Base-by-base conservation (phyloP, 768 basidiomycete genomes). In the Rossbeevera mucosa region DNA sequence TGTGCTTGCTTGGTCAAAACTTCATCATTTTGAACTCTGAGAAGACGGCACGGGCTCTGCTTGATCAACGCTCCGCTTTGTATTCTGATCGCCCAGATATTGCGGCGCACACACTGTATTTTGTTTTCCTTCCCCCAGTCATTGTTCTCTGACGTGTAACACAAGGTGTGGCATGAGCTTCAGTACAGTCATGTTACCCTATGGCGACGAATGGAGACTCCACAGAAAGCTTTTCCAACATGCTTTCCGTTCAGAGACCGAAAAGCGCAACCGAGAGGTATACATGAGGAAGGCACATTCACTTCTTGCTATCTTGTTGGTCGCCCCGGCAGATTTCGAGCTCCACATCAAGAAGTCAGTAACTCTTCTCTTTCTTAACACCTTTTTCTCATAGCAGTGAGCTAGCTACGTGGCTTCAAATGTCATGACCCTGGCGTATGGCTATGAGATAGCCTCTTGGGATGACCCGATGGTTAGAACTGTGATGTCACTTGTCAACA, bases 181-280 rank as follows among this genome's bases (percentile, higher is more conserved):
- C 18, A 67, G 56, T 45, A 63, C 64, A 9, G 59, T 59, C 44
- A 54, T 63, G 44, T 50, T 69, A 25, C 61, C 66, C 14, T 71
- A 70, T 26, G 61, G 65, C 26, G 59, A 64, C 21, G 54, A 59
- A 26, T 70, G 68, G 70, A 63, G 51, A 24, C 57, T 62, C 7
- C 70, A 70, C 44, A 63, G 69, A 41, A 64, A 61, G 44, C 48
- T 67, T 18, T 61, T 68, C 28, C 67, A 65, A 18, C 62, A 67
- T 7, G 60, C 62, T 22, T 54, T 71, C 26, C 61, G 58, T 11
- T 36, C 44, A 4, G 66, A 68, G 18, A 55, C 59, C 16, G 61
- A 57, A 47, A 28, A 44, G 9, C 57, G 52, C 26, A 52, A 48
- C 41, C 53, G 62, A n/a, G 53, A 58, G 24, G 56, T 59, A 12